Evolutionary conservation across 192 early-diverging fungal genomes (phyloP), one percentile per base, ranked within the genome.

Genomic region (Entomortierella chlamydospora): DNA sequence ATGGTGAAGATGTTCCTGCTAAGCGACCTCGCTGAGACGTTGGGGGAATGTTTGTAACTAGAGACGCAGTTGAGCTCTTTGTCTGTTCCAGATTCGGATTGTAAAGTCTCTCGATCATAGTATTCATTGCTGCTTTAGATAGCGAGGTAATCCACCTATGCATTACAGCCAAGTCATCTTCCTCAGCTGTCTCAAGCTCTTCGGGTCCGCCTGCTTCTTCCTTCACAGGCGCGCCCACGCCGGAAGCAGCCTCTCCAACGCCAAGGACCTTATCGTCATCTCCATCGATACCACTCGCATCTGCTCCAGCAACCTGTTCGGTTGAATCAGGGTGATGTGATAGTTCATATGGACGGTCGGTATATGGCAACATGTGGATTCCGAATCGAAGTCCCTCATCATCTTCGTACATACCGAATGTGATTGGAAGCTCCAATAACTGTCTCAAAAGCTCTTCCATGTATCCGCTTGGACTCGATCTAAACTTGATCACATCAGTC

Each of bases 61-160:
- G 33, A 17, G 68, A 54, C 1, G 60, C 30, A n/a, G 59, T 20
- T 6, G 57, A 15, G 23, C 17, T 23, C 4, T 17, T 23, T 13
- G 68, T 33, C 41, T 55, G 50, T 10, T 26, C 84, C 58, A 63
- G 82, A 72, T 63, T 65, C 4, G 74, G 74, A 31, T 78, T 56
- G 28, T 78, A 70, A 1, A 83, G 47, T 9, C 58, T 51, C 18
- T 83, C 82, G 11, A 79, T 54, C 20, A 83, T 54, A 15, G 81
- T 68, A 18, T 67, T 61, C 88, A 92, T 92, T 0, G 83, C 82
- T 0, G 86, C 90, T n/a, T 90, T 81, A 1, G 89, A 83, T 2
- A 93, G 61, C 0, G 91, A 86, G 10, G 85, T 86, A 34, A 92
- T 92, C 93, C 93, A 95, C 12, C 88, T 67, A 57, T 92, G 87